Percentiles rank a stretch among this genome's conserved stretches.
Evolutionary conservation across 2,329 filamentous ascomycete species (phyloP).

Genomic region (Geosmithia putterillii): DNA sequence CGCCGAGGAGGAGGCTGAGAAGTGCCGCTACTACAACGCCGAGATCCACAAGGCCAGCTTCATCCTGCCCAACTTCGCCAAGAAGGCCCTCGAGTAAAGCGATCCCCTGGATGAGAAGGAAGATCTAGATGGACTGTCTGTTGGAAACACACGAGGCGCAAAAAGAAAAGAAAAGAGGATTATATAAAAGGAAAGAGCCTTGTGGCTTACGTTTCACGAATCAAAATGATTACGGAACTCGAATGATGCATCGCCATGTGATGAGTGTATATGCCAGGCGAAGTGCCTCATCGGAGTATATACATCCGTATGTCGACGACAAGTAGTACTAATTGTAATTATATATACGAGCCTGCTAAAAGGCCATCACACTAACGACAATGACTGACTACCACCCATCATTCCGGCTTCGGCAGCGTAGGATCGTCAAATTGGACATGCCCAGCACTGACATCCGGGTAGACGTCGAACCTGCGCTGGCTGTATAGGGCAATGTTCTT

Average conservation of each 20-base stretch:
- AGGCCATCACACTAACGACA: too few species aligned
- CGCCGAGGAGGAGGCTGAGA: slow-evolving; percentile 78
- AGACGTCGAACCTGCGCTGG: slow-evolving; percentile 90
- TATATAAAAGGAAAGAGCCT: too few species aligned
- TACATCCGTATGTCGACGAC: too few species aligned
- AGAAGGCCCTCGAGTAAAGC: slow-evolving; percentile 49
- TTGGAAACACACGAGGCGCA: too few species aligned
- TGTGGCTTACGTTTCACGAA: too few species aligned
- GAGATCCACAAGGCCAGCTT: slow-evolving; percentile 95
- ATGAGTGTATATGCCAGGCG: too few species aligned
- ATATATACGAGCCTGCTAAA: too few species aligned
- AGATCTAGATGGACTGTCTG: too few species aligned
- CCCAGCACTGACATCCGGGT: slow-evolving; percentile 72
- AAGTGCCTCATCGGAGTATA: too few species aligned
- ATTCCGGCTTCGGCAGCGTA: slow-evolving; percentile 6
- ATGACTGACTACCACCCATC: slow-evolving; percentile 2
- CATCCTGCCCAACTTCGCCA: slow-evolving; percentile 84
- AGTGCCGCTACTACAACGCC: slow-evolving; percentile 95
- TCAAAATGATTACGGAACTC: too few species aligned
- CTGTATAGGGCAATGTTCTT: slow-evolving; percentile 72
- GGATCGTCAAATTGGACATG: slow-evolving; percentile 24
- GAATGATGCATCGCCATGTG: too few species aligned
- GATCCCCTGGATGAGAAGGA: background rate
- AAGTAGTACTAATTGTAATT: too few species aligned
- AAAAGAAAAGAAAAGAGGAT: background rate